A percentile compares a stretch with the other conserved stretches of the same genome.
Conservation (phyloP, 1,139 yeast genomes). For the Suhomyces bokatorum region DNA sequence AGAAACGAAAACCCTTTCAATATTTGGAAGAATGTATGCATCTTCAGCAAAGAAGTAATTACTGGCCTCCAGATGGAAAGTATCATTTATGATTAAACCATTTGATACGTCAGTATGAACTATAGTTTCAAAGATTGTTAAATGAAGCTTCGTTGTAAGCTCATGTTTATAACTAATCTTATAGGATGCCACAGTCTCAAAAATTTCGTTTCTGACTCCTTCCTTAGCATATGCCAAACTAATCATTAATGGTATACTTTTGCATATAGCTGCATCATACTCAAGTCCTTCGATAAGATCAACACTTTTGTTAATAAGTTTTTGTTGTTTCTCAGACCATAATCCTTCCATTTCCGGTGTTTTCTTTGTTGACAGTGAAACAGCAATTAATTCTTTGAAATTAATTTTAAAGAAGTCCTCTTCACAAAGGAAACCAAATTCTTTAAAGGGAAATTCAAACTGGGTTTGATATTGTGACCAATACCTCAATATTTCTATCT, state of each 20-base stretch:
- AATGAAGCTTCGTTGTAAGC: slow-evolving; percentile 26
- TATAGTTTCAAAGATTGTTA: slow-evolving; percentile 35
- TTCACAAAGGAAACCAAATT: slow-evolving; percentile 35
- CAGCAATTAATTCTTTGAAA: slow-evolving; percentile 36
- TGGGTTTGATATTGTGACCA: slow-evolving; percentile 43
- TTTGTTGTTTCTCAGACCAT: background rate
- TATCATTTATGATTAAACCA: slow-evolving; percentile 21
- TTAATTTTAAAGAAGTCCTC: slow-evolving; percentile 30
- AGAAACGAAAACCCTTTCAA: slow-evolving; percentile 20
- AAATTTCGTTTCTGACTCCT: slow-evolving; percentile 43
- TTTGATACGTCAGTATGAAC: slow-evolving; percentile 42
- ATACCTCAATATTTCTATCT: slow-evolving; percentile 36
- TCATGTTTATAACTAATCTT: slow-evolving; percentile 18
- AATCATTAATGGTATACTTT: slow-evolving; percentile 37
- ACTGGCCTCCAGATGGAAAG: slow-evolving; percentile 11
- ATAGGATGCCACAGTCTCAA: slow-evolving; percentile 19
- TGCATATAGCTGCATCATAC: slow-evolving; percentile 24
- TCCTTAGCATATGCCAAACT: slow-evolving; percentile 48
- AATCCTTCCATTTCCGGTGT: slow-evolving; percentile 6
- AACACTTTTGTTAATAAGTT: background rate
- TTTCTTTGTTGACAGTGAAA: slow-evolving; percentile 28
- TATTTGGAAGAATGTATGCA: background rate
- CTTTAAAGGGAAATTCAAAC: slow-evolving; percentile 37
- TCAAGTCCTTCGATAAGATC: background rate
- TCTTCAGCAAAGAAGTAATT: background rate